These are phyloP conservation scores for Xerocomellus amylosporus DNA, from an alignment of 768 basidiomycete genomes.

Conservation along the genomic window DNA sequence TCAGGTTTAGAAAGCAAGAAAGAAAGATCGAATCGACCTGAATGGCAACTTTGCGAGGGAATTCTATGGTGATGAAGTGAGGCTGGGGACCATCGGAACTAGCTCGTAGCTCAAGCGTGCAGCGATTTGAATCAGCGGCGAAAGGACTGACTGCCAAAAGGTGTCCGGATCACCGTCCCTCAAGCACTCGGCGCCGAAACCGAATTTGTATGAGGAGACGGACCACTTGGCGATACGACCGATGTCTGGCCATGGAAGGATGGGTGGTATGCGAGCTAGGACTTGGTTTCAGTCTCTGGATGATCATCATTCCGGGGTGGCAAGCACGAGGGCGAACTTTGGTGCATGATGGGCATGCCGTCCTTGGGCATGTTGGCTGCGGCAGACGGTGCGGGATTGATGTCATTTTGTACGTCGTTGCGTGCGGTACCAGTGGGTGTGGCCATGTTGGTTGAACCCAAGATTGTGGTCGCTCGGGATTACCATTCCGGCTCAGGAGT, in stretches of 20 bases:
- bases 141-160: conserved; percentile 89
- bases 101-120: not conserved
- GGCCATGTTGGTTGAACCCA: conserved; percentile 12
- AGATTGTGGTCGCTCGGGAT: not conserved
- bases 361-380: conserved; percentile 28
- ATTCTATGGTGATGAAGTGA: conserved; percentile 92
- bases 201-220: conserved; percentile 95
- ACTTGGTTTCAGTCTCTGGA: not conserved
- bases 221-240: conserved; percentile 91
- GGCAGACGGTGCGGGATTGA: conserved; percentile 15
- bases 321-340: conserved; percentile 26
- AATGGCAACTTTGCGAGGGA: conserved; percentile 84
- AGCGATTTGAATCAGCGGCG: not conserved
- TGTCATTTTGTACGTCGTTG: conserved; percentile 15
- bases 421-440: conserved; percentile 1
- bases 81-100: conserved; percentile 96
- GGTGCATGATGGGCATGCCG: conserved; percentile 38
- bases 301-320: not conserved
- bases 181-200: conserved; percentile 91
- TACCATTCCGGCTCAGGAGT: not conserved
- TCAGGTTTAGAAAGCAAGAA: not conserved
- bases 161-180: conserved; percentile 86
- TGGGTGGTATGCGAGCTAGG: conserved; percentile 43
- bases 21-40: conserved; percentile 50
- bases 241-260: conserved; percentile 76